Conservation (phyloP, 495 filamentous ascomycete genomes). For the Evernia prunastri region DNA sequence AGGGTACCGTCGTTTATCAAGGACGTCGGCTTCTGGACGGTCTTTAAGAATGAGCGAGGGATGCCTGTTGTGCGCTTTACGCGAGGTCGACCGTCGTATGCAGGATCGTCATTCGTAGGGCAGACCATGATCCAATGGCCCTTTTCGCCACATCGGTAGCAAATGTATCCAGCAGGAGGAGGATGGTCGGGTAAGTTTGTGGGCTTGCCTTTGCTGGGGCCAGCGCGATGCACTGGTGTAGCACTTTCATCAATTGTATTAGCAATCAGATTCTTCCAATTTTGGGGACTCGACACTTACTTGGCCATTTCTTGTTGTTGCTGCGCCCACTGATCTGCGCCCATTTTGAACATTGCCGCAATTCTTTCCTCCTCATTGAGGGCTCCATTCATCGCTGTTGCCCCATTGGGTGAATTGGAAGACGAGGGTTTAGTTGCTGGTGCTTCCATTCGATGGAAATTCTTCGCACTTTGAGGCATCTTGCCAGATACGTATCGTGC, state of each 20-base stretch:
- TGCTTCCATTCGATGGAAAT: constrained; percentile 65
- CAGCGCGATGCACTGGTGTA: constrained; percentile 53
- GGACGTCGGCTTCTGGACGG: constrained; percentile 80
- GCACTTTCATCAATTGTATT: constrained; percentile 40
- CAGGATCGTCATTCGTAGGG: constrained; percentile 94
- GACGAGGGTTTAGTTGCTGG: constrained; percentile 41
- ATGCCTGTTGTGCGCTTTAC: constrained; percentile 96
- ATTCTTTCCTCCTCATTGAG: constrained; percentile 89
- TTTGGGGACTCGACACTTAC: constrained; percentile 48
- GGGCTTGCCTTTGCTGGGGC: constrained; percentile 51
- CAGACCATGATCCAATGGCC: constrained; percentile 98
- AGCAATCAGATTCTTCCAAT: constrained; percentile 11
- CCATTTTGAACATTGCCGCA: constrained; percentile 77
- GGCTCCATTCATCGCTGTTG: constrained; percentile 58
- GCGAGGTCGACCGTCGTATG: constrained; percentile 81
- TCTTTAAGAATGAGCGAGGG: constrained; percentile 85
- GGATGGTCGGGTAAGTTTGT: constrained; percentile 81
- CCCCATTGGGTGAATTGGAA: constrained; percentile 45
- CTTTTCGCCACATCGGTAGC: constrained; percentile 96
- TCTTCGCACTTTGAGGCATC: constrained; percentile 87
- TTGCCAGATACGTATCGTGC: constrained; percentile 95
- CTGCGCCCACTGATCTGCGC: constrained; percentile 78
- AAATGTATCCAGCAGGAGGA: constrained; percentile 88
- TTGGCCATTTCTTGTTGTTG: constrained; percentile 89
- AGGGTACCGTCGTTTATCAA: constrained; percentile 64